Percentiles rank a stretch among this genome's conserved stretches.
These are phyloP conservation scores for Aristolochia contorta DNA, from an alignment of 164 flowering plant species.

Conservation along the genomic window DNA sequence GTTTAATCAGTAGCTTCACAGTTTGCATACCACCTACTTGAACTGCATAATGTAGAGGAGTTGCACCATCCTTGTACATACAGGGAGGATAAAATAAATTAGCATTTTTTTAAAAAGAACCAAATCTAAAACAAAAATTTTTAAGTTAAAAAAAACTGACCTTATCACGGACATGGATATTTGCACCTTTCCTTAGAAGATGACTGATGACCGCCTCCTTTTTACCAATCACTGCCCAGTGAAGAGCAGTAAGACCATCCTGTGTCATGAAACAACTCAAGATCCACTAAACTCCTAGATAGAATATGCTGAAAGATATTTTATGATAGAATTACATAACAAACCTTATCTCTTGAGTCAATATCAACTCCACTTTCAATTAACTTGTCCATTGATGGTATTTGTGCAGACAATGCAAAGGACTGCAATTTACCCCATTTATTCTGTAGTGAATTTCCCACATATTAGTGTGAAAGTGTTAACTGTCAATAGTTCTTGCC, in stretches of 20 bases:
- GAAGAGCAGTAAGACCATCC: constrained; percentile 90
- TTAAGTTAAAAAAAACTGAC: constrained; percentile 22
- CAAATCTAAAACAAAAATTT: background rate
- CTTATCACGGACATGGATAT: constrained; percentile 60
- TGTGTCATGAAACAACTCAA: constrained; percentile 25
- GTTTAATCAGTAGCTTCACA: constrained; percentile 74
- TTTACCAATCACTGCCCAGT: constrained; percentile 69
- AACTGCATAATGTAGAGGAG: constrained; percentile 93
- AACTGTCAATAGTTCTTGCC: background rate
- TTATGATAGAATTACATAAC: background rate
- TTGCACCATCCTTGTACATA: constrained; percentile 65
- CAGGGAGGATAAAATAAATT: background rate
- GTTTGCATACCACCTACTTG: constrained; percentile 92
- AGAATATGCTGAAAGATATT: background rate
- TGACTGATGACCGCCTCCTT: constrained; percentile 88
- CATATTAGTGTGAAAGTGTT: background rate
- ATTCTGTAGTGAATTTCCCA: constrained; percentile 9
- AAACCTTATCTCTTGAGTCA: constrained; percentile 58
- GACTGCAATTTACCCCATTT: constrained; percentile 74
- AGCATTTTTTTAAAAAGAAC: background rate
- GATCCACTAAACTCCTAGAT: constrained; percentile 4
- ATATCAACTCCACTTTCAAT: constrained; percentile 54
- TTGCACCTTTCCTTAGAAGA: constrained; percentile 92
- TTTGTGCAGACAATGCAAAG: constrained; percentile 66
- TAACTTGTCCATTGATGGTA: constrained; percentile 58